Base-by-base conservation (phyloP, 1,284 basidiomycete species). In the Pyrrhoderma lamaoense region DNA sequence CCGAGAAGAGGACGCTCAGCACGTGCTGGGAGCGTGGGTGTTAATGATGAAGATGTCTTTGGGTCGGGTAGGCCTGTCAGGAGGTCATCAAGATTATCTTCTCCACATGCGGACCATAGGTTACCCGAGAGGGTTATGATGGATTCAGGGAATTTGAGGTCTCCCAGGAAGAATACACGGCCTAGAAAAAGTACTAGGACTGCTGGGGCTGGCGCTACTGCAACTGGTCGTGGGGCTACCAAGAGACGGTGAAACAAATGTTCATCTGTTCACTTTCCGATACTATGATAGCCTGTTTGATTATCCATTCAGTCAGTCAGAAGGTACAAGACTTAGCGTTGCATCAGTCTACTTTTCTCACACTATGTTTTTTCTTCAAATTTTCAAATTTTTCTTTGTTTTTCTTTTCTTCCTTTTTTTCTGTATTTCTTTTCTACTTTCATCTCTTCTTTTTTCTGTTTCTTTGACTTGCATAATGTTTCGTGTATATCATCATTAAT, bases 51-150 rank as follows among this genome's bases (percentile, higher is more conserved):
- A 5, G 38, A 46, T 1, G 52, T 48, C 3, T 27, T n/a, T 8
- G 27, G 31, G 14, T 40, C 52, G 3, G 50, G 45, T 14, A 36
- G 22, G n/a, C 42, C 58, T 14, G 52, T 60, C 8, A 47, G 59
- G 1, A 47, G 59, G n/a, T 60, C 59, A 16, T 53, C 58, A 14
- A 44, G 59, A 16, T 47, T 59, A 31, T 5, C 27, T 31, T 31
- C 27, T 31, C 27, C 27, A 5, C 27, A 31, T 31, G 27, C 27
- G 11, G 27, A 31, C 27, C 11, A 5, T 5, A 31, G 27, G 27
- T 21, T 21, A 47, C 31, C n/a, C 3, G 36, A 21, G 5, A 34
- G 39, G 13, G 36, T 40, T 31, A 31, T 31, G 18, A 37, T 37
- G 1, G 37, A 49, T 14, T 36, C 43, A 22, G 36, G n/a, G n/a